phyloP scores from a whole-genome alignment of 2,329 filamentous ascomycete genomes.

The Magnaporthiopsis incrustans region DNA sequence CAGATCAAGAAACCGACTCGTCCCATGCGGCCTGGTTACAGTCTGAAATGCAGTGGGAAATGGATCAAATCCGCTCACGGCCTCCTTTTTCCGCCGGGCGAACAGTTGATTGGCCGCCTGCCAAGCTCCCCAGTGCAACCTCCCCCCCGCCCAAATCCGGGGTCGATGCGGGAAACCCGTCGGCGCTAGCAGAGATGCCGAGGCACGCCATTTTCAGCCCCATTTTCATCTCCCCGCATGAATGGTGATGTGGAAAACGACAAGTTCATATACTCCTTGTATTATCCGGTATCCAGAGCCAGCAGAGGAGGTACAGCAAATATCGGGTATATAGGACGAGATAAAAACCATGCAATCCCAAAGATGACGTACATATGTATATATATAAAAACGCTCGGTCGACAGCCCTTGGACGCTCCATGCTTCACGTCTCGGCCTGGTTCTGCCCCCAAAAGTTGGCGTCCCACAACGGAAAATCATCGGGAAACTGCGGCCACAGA shows the following conservation, averaged over 20 bases:
- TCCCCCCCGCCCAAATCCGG: background rate
- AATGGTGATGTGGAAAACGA: too few relatives aligned
- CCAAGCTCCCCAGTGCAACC: background rate
- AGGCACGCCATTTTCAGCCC: background rate
- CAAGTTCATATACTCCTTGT: background rate
- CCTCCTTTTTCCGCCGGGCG: too few relatives aligned
- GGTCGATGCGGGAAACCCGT: constrained; percentile 1
- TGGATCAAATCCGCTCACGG: too few relatives aligned
- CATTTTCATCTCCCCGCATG: background rate
- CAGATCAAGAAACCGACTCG: background rate
- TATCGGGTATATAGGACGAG: background rate
- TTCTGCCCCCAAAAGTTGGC: constrained; percentile 2
- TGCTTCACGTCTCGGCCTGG: background rate
- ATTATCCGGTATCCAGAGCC: background rate
- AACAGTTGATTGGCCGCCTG: background rate
- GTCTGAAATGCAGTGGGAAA: too few relatives aligned
- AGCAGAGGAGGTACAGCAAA: background rate
- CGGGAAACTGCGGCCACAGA: background rate
- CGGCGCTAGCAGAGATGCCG: constrained; percentile 1
- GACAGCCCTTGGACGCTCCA: background rate
- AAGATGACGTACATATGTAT: background rate
- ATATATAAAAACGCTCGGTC: background rate
- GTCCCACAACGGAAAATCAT: constrained; percentile 4
- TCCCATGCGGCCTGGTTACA: background rate
- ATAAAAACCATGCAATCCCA: background rate